Evolutionary conservation across 202 grass and related monocot species (phyloP).

Genomic region (Cymbopogon flexuosus): DNA sequence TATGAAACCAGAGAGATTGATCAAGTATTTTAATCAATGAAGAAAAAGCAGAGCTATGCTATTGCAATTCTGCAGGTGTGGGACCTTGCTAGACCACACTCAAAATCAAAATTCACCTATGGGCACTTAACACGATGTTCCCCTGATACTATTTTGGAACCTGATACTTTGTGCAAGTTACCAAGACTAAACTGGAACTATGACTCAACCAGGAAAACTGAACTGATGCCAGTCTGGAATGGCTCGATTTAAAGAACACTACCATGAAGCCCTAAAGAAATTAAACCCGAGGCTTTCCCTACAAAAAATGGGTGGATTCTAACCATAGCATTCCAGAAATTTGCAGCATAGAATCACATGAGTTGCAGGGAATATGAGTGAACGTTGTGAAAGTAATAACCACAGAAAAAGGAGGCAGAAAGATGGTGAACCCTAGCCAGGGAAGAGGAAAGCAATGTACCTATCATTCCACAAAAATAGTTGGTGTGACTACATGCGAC

Average conservation of each 20-base stretch:
- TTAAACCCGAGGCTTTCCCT: background rate
- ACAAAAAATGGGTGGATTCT: background rate
- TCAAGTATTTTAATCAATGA: background rate
- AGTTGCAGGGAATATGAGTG: background rate
- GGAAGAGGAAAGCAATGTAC: background rate
- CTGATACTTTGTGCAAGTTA: background rate
- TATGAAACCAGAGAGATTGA: background rate
- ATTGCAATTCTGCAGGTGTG: background rate
- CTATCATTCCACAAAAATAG: background rate
- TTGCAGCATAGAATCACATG: background rate
- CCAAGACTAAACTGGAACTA: background rate
- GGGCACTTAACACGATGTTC: background rate
- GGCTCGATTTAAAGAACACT: background rate
- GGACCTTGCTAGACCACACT: background rate
- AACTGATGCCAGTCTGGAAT: background rate
- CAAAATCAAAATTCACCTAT: background rate
- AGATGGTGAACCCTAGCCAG: background rate
- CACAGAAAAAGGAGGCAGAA: background rate
- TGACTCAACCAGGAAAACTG: background rate
- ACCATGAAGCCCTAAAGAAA: background rate
- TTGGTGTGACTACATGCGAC: background rate
- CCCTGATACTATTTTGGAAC: background rate
- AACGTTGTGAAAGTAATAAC: background rate
- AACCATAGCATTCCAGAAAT: background rate
- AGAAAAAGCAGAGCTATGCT: background rate